Evolutionary conservation across 805 yeast species (phyloP).

Genomic region (Barnettozyma botsteinii): DNA sequence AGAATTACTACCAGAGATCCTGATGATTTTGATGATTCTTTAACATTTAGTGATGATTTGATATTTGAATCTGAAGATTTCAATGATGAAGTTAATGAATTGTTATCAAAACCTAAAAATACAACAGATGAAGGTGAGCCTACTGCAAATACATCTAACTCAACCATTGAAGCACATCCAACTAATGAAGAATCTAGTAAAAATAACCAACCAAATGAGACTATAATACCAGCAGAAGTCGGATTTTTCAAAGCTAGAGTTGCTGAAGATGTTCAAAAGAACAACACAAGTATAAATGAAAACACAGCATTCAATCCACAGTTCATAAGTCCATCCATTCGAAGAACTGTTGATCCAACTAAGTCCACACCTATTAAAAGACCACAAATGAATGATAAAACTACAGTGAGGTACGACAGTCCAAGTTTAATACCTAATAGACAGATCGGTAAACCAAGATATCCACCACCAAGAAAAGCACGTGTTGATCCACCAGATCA

Average conservation of each 20-base stretch:
- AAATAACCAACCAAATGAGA: constrained; percentile 3
- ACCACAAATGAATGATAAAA: constrained; percentile 16
- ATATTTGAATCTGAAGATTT: constrained; percentile 33
- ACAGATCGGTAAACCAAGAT: constrained; percentile 26
- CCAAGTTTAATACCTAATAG: constrained; percentile 24
- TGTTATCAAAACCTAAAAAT: constrained; percentile 18
- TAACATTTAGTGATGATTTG: constrained; percentile 45
- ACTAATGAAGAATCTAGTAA: constrained; percentile 15
- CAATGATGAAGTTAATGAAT: constrained; percentile 25
- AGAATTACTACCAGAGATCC: constrained; percentile 11
- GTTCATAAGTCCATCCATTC: constrained; percentile 49
- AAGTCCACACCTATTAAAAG: constrained; percentile 61
- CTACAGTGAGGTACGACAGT: constrained; percentile 22
- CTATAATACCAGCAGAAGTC: constrained; percentile 18
- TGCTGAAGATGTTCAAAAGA: constrained; percentile 50
- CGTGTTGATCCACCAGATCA: background rate
- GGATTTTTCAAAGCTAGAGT: constrained; percentile 61
- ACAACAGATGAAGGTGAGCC: constrained; percentile 14
- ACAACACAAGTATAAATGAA: constrained; percentile 29
- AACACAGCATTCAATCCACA: constrained; percentile 46
- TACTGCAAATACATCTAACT: constrained; percentile 1
- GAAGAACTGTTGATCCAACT: constrained; percentile 59
- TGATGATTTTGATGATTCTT: constrained; percentile 47
- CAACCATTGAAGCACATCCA: background rate
- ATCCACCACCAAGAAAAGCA: constrained; percentile 19